Percentiles rank a stretch among this genome's conserved stretches.
phyloP scores from a whole-genome alignment of 2,329 filamentous ascomycete species.

The Colletotrichum melonis region DNA sequence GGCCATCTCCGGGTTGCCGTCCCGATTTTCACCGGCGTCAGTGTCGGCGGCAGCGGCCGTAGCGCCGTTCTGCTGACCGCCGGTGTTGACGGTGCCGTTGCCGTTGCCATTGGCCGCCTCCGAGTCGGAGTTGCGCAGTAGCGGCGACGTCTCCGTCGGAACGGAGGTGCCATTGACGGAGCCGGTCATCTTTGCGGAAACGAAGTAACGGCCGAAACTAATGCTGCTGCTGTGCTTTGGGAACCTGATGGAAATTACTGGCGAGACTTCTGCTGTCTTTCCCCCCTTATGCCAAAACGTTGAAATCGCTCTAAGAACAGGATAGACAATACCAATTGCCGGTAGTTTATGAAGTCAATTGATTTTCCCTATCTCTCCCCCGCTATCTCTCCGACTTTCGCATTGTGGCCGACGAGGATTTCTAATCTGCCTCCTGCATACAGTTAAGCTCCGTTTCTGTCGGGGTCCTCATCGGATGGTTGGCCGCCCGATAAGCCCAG shows the following conservation, averaged over 20 bases:
- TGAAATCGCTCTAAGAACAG: background rate
- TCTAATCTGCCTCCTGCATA: conserved; percentile 21
- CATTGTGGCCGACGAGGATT: background rate
- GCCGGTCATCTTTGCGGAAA: conserved; percentile 10
- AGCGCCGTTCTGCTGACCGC: conserved; percentile 25
- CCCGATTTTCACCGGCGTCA: conserved; percentile 25
- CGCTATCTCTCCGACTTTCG: conserved; percentile 3
- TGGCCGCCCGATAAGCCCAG: conserved; percentile 25
- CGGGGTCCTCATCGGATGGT: conserved; percentile 22
- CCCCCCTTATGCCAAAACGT: background rate
- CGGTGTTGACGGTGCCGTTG: conserved; percentile 4
- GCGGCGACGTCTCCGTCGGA: conserved; percentile 42
- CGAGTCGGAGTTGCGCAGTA: conserved; percentile 37
- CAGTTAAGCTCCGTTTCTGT: conserved; percentile 19
- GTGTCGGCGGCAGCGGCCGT: background rate
- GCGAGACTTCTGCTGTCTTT: background rate
- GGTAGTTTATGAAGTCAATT: background rate
- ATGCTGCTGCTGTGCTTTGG: background rate
- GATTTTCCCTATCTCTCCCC: background rate
- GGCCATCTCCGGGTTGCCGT: conserved; percentile 43
- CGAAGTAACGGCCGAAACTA: background rate
- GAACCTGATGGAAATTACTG: background rate
- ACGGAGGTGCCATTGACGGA: conserved; percentile 19
- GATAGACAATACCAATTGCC: background rate
- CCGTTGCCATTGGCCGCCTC: conserved; percentile 20